These are phyloP conservation scores for Lactuca saligna DNA, from an alignment of 129 eudicot species.

Conservation along the genomic window DNA sequence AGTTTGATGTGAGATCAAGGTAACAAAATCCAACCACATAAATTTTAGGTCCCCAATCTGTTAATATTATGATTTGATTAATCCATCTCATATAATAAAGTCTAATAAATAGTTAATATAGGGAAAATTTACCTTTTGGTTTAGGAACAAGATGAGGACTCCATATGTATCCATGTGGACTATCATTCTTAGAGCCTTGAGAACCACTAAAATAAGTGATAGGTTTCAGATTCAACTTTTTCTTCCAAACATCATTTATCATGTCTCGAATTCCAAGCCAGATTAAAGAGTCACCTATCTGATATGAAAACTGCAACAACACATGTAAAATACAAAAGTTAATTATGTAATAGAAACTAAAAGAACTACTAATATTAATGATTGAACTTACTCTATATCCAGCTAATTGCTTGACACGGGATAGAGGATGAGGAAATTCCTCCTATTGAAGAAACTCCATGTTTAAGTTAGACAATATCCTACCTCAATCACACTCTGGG, in stretches of 20 bases:
- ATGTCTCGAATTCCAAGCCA: constrained; percentile 99
- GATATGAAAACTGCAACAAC: constrained; percentile 89
- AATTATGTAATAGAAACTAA: not conserved
- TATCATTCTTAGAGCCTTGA: constrained; percentile 75
- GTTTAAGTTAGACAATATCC: no score
- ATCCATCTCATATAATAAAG: constrained; percentile 16
- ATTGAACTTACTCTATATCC: constrained; percentile 86
- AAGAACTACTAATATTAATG: not conserved
- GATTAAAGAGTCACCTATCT: constrained; percentile 91
- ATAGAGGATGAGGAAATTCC: constrained; percentile 98
- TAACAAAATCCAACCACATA: constrained; percentile 99
- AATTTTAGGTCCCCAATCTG: constrained; percentile 96
- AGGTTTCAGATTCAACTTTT: constrained; percentile 84
- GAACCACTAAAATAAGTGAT: constrained; percentile 94
- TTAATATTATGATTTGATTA: constrained; percentile 22
- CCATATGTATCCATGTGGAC: constrained; percentile 98
- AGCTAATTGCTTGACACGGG: constrained; percentile 98
- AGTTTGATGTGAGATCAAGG: constrained; percentile 96
- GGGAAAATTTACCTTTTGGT: constrained; percentile 72
- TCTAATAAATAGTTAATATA: not conserved
- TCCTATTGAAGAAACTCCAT: no score
- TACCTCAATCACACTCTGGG: no score
- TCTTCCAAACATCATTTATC: constrained; percentile 96
- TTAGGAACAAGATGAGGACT: constrained; percentile 99
- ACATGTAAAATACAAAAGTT: constrained; percentile 19